Base-by-base conservation (phyloP, 2,329 filamentous ascomycete species). In the Spiromastix sp. region DNA sequence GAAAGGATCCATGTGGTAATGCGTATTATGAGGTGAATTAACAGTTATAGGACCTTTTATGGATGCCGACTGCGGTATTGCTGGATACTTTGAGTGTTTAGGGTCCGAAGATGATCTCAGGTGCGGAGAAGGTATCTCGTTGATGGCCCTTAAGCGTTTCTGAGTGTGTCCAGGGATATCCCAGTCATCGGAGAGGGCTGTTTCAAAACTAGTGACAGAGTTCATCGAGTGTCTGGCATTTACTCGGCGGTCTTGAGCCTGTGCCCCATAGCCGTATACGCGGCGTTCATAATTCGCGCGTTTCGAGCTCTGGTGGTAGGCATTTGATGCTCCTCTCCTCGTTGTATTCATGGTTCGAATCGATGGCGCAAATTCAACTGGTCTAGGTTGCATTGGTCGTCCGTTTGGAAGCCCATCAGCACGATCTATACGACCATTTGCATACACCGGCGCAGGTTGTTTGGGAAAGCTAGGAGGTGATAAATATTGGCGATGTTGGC, bases 181-280 rank as follows among this genome's bases (percentile, higher is more conserved):
- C n/a, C n/a, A n/a, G n/a, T 51, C 50, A n/a, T 54, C 43, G 15
- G 47, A 47, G 17, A 46, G 31, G 19, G 48, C 36, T n/a, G 42
- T 50, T 29, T 55, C 44, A 32, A 54, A 55, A 20, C 46, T 45
- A 12, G 46, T 40, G 11, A 42, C 39, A 5, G 36, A 36, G 10
- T 36, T 28, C 13, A 36, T 33, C 10, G 38, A 32, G 13, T 37
- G 36, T 12, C 20, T 37, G 13, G 21, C 34, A 26, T 38, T 41
- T 24, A 26, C n/a, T n/a, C 35, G 40, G 15, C 34, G 30, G 7
- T 29, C 22, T 18, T 41, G 34, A 12, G n/a, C n/a, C n/a, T n/a
- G n/a, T n/a, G n/a, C n/a, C n/a, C n/a, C n/a, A n/a, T n/a, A 37
- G 13, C 24, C 34, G 27, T 38, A 40, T 24, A 26, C n/a, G 11